Evolutionary conservation across 768 basidiomycete species (phyloP).

Genomic region (Tylopilus intermedius): DNA sequence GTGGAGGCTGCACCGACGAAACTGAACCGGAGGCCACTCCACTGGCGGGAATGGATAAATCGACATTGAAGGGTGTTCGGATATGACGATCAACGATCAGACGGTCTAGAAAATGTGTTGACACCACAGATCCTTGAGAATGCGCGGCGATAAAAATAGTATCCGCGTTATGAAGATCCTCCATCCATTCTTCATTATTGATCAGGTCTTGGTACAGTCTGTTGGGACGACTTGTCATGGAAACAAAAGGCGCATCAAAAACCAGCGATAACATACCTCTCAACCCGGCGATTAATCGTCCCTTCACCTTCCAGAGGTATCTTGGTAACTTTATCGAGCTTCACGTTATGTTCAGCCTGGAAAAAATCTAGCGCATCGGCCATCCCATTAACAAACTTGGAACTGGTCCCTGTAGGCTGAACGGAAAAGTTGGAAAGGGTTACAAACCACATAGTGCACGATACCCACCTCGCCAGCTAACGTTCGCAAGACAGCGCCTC

Average conservation of each 20-base stretch:
- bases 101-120: slow-evolving; percentile 79
- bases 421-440: background rate
- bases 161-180: slow-evolving; percentile 74
- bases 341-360: slow-evolving; percentile 35
- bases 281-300: slow-evolving; percentile 77
- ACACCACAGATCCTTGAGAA: slow-evolving; percentile 92
- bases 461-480: slow-evolving; percentile 64
- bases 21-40: slow-evolving; percentile 33
- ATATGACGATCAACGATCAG: slow-evolving; percentile 80
- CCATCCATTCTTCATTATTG: slow-evolving; percentile 66
- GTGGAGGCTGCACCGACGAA: slow-evolving; percentile 38
- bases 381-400: slow-evolving; percentile 80
- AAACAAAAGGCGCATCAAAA: background rate
- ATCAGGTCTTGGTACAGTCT: slow-evolving; percentile 65
- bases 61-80: slow-evolving; percentile 43
- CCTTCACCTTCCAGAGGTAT: slow-evolving; percentile 96
- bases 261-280: slow-evolving; percentile 44
- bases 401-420: slow-evolving; percentile 79
- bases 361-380: slow-evolving; percentile 69
- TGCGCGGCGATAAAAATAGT: slow-evolving; percentile 90
- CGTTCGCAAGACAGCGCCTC: slow-evolving; percentile 58
- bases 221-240: slow-evolving; percentile 4
- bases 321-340: slow-evolving; percentile 43
- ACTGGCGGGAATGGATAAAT: slow-evolving; percentile 34
- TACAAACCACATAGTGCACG: background rate